phyloP scores from a whole-genome alignment of 2,329 filamentous ascomycete species.

The Aspergillus phoenicis region DNA sequence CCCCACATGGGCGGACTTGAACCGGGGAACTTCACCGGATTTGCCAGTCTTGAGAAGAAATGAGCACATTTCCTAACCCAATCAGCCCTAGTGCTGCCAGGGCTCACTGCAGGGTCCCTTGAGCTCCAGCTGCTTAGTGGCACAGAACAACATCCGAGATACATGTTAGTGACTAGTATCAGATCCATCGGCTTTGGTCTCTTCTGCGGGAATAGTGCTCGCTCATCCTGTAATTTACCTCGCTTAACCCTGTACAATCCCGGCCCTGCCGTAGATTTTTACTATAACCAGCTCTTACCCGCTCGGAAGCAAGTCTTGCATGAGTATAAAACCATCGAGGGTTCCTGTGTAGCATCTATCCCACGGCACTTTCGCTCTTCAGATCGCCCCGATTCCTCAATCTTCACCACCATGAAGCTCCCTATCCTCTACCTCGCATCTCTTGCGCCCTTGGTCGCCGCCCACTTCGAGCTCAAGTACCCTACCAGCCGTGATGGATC shows the following conservation, averaged over 20 bases:
- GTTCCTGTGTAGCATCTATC: neutral
- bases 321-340: neutral
- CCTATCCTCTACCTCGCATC: slow-evolving; percentile 41
- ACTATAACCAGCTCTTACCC: neutral
- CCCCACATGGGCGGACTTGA: neutral
- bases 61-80: slow-evolving; percentile 34
- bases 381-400: neutral
- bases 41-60: slow-evolving; percentile 29
- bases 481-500: slow-evolving; percentile 55
- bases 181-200: neutral
- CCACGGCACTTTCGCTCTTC: neutral
- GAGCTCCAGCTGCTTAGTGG: neutral
- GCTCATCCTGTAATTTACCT: neutral
- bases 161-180: neutral
- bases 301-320: neutral
- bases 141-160: neutral
- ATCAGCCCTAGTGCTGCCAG: slow-evolving; percentile 13
- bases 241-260: neutral
- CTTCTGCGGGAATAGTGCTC: neutral
- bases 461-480: slow-evolving; percentile 60
- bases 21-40: slow-evolving; percentile 4
- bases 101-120: neutral
- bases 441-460: slow-evolving; percentile 50
- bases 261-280: neutral
- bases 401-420: slow-evolving; percentile 34